These are phyloP conservation scores for Trypanosoma boissoni DNA, from an alignment of 208 protist species.

Conservation along the genomic window DNA sequence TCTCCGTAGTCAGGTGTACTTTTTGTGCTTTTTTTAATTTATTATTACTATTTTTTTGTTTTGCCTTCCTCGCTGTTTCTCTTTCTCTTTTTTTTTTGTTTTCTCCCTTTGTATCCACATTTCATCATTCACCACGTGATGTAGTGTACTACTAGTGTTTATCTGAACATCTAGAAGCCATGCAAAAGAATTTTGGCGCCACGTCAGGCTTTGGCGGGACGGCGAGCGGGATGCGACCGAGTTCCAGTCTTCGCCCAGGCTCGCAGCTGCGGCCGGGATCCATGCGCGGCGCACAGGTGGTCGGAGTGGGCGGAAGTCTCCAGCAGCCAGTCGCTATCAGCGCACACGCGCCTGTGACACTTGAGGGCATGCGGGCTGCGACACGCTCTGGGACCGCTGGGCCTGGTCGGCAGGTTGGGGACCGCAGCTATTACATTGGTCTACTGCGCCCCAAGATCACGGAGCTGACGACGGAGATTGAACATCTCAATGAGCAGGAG, in stretches of 20 bases:
- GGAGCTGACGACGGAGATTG: slow-evolving; percentile 85
- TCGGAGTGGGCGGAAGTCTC: slow-evolving; percentile 77
- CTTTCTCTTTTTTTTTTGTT: slow-evolving; percentile 1
- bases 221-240: slow-evolving; percentile 32
- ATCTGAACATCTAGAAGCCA: too few relatives aligned
- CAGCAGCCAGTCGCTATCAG: slow-evolving; percentile 74
- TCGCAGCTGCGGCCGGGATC: slow-evolving; percentile 63
- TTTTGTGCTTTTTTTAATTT: neutral
- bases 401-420: slow-evolving; percentile 83
- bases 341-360: slow-evolving; percentile 60
- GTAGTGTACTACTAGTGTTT: too few relatives aligned
- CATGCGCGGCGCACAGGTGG: slow-evolving; percentile 51
- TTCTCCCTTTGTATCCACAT: slow-evolving; percentile 6
- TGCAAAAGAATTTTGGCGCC: slow-evolving; percentile 17
- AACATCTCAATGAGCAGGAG: slow-evolving; percentile 84
- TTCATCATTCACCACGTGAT: too few relatives aligned
- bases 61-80: neutral
- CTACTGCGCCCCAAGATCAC: slow-evolving; percentile 85
- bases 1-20: neutral
- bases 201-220: slow-evolving; percentile 26
- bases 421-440: slow-evolving; percentile 90
- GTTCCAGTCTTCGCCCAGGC: slow-evolving; percentile 40
- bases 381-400: slow-evolving; percentile 70
- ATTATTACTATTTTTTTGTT: neutral
- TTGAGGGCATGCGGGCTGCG: slow-evolving; percentile 82